Conservation (phyloP, 2,329 filamentous ascomycete species). For the Pseudohalonectria lignicola region DNA sequence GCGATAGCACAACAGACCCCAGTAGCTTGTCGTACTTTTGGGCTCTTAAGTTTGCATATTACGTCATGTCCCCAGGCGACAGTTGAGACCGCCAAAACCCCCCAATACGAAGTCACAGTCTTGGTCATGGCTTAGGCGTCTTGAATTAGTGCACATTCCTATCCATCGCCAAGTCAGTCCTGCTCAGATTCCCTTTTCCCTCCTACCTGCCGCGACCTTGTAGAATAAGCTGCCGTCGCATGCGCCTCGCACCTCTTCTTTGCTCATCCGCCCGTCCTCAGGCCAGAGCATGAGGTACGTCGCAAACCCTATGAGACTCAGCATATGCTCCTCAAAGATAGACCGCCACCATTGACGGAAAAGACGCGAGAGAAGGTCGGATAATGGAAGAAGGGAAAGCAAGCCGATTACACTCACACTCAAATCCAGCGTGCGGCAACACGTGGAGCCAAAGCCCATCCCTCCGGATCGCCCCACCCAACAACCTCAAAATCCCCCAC, state of each 20-base stretch:
- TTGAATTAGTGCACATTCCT: no score
- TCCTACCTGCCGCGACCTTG: background rate
- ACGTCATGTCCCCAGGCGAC: no score
- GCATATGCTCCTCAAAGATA: no score
- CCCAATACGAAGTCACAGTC: no score
- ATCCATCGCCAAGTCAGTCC: no score
- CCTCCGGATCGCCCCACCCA: background rate
- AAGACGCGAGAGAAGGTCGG: background rate
- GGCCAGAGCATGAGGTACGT: conserved; percentile 1
- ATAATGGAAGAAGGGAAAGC: background rate
- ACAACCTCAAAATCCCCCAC: background rate
- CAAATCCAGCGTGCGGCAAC: background rate
- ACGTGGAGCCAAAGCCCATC: background rate
- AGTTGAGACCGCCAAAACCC: no score
- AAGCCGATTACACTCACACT: background rate
- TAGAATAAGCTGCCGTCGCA: background rate
- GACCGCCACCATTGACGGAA: background rate
- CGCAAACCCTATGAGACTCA: background rate
- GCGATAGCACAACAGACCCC: background rate
- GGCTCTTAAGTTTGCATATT: no score
- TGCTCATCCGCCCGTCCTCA: background rate
- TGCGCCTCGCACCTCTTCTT: background rate
- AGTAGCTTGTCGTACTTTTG: no score
- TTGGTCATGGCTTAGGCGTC: no score
- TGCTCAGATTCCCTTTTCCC: no score